Base-by-base conservation (phyloP, 805 yeast species). In the Nakazawaea anatomiae region DNA sequence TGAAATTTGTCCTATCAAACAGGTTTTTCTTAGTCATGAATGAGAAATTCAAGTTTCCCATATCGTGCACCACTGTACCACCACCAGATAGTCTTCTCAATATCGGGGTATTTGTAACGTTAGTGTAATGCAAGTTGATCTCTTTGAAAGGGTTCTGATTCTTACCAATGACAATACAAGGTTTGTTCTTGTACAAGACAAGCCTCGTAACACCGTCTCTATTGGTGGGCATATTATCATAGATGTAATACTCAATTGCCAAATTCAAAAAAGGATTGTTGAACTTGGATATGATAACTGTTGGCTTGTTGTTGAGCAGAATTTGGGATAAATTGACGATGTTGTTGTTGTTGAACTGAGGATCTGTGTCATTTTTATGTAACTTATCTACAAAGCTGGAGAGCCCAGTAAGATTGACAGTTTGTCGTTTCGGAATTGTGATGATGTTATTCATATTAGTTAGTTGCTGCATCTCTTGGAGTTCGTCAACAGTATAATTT, bases 111-210 rank as follows among this genome's bases (percentile, higher is more conserved):
- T 70, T 70, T 4, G 77, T 64, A 0, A 70, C 57, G 4, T 74
- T 68, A 5, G 87, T 68, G 11, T 80, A 60, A 0, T 80, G 74
- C 2, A 94, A 51, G 58, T 88, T 87, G 39, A 83, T 76, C 63
- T 94, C 99, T 52, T 82, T 79, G 89, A 92, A 92, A 2, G 97
- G 96, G 55, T 90, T 94, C 66, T 94, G 99, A 62, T 94, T 94
- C 61, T 95, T 89, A 0, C 99, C 99, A 10, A 94, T 73, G 1
- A 94, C 96, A n/a, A 90, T 89, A 64, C 96, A 88, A 1, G 92
- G 89, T 2, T 79, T 64, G 62, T 94, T 94, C 36, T 76, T 73
- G 63, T 94, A 94, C 50, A 92, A 73, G 52, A 89, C 62, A 31
- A 94, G 68, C 50, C 95, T 66, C 52, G 80, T 77, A 46, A 69